Evolutionary conservation across 441 rosid genomes (phyloP).

Genomic region (Erodium moschatum): DNA sequence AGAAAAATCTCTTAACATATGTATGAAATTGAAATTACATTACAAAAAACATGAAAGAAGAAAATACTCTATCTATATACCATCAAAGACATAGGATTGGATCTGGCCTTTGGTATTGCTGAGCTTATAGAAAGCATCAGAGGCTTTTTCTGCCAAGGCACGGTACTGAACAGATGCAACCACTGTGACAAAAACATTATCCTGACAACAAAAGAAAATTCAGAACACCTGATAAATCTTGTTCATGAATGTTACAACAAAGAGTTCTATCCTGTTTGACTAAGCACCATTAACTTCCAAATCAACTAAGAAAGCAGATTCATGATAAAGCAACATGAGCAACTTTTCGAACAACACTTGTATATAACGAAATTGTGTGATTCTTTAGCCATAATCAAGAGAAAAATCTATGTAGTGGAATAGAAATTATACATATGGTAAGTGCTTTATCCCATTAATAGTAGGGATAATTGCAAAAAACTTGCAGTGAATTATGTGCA

Average conservation of each 20-base stretch:
- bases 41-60: neutral
- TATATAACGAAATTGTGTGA: neutral
- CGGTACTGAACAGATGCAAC: conserved; percentile 74
- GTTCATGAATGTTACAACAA: neutral
- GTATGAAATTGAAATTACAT: neutral
- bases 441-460: neutral
- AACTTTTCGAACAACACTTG: neutral
- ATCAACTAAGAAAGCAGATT: neutral
- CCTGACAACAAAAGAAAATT: conserved; percentile 29
- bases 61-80: conserved; percentile 21
- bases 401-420: neutral
- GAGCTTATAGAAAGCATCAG: conserved; percentile 61
- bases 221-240: neutral
- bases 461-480: no score
- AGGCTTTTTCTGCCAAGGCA: conserved; percentile 50
- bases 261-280: neutral
- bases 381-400: neutral
- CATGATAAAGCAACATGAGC: neutral
- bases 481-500: no score
- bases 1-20: neutral
- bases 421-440: neutral
- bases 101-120: conserved; percentile 57
- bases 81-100: conserved; percentile 69
- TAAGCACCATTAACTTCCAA: neutral
- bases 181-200: conserved; percentile 67